Conservation (phyloP, 805 yeast species). For the Pichia kluyveri region DNA sequence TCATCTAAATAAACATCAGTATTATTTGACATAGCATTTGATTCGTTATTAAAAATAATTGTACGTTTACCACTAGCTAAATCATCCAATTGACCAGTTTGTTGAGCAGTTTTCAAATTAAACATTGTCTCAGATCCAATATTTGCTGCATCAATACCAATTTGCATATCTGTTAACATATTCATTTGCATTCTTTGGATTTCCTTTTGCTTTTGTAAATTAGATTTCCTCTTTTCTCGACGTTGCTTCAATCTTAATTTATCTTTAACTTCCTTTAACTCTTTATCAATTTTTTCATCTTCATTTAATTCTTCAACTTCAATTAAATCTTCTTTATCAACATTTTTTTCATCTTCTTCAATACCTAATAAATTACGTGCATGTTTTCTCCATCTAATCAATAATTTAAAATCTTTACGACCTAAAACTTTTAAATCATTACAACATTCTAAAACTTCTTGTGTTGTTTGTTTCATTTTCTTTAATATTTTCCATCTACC, state of each 20-base stretch:
- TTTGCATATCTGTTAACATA: conserved; percentile 86
- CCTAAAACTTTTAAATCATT: conserved; percentile 92
- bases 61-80: conserved; percentile 69
- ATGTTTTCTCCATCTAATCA: conserved; percentile 81
- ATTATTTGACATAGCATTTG: conserved; percentile 32
- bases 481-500: conserved; percentile 65
- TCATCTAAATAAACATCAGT: conserved; percentile 26
- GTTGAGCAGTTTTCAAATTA: conserved; percentile 76
- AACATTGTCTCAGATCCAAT: conserved; percentile 74
- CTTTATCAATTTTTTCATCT: conserved; percentile 84
- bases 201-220: conserved; percentile 82
- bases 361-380: conserved; percentile 73
- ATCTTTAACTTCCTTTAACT: conserved; percentile 62
- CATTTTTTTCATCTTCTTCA: conserved; percentile 39
- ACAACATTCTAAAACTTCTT: conserved; percentile 72
- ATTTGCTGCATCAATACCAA: conserved; percentile 87
- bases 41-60: conserved; percentile 51
- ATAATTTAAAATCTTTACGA: conserved; percentile 79
- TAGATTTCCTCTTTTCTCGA: conserved; percentile 74
- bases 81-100: conserved; percentile 70
- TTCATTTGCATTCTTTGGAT: conserved; percentile 89
- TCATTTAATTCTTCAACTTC: conserved; percentile 72
- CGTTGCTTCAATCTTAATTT: conserved; percentile 60
- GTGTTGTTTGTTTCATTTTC: conserved; percentile 68
- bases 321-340: conserved; percentile 36